Conservation (phyloP, 2,329 filamentous ascomycete species). For the Coniochaeta ligniaria region DNA sequence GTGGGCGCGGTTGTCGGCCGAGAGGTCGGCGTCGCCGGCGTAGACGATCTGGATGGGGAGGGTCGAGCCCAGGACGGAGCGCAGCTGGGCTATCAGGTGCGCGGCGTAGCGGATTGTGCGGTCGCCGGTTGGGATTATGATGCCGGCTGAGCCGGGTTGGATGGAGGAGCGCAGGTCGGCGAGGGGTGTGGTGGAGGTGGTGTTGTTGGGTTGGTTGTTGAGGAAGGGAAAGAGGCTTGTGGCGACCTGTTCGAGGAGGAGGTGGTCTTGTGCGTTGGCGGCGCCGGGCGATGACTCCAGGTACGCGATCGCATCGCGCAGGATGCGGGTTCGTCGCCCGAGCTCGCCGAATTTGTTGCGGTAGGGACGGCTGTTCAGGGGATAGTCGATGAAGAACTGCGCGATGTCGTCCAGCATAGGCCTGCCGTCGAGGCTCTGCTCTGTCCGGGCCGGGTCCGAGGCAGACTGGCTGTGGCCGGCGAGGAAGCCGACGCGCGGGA, state of each 20-base stretch:
- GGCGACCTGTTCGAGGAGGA: conserved; percentile 8
- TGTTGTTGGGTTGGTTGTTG: conserved; percentile 3
- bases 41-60: conserved; percentile 29
- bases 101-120: conserved; percentile 24
- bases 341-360: conserved; percentile 23
- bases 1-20: conserved; percentile 13
- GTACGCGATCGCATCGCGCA: conserved; percentile 14
- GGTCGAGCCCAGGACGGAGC: conserved; percentile 17
- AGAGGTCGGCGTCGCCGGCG: conserved; percentile 25
- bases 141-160: conserved; percentile 17
- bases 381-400: conserved; percentile 19
- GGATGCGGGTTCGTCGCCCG: conserved; percentile 18
- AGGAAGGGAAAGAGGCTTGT: conserved; percentile 19
- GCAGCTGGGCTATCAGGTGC: conserved; percentile 25
- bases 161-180: conserved; percentile 10
- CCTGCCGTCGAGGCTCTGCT: not conserved
- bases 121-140: conserved; percentile 27
- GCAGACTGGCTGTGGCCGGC: not conserved
- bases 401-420: conserved; percentile 1
- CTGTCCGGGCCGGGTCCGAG: not conserved
- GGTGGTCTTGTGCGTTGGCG: conserved; percentile 4
- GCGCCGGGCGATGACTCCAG: conserved; percentile 4
- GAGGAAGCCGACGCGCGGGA: not conserved
- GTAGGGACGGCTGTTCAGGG: conserved; percentile 18
- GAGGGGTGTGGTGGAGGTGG: conserved; percentile 10